Base-by-base conservation (phyloP, 228 moss, liverwort and hornwort species). In the Sphagnum magellanicum region DNA sequence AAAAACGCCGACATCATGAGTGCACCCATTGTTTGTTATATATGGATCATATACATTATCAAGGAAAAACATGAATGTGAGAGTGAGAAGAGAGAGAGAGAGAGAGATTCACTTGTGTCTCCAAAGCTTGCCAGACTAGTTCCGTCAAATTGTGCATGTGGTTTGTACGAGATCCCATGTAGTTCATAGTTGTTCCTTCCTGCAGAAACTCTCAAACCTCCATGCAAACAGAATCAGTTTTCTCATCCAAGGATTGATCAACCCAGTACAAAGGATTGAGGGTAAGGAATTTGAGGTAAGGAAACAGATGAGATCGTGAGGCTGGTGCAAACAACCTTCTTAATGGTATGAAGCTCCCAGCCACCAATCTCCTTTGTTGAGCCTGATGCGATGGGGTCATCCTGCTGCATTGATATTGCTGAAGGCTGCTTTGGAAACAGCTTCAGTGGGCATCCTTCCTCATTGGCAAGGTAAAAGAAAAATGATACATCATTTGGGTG, bases 391-490 rank as follows among this genome's bases (percentile, higher is more conserved):
- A 93, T 86, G 12, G 83, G 86, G 67, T 77, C 78, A 66, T 81
- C 74, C 67, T 78, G 76, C 58, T 32, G 32, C 32, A 32, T 32
- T 32, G 32, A 32, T 32, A 59, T 67, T 67, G 80, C 78, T 55
- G 55, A 8, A 55, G 55, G 8, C 1, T 55, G 55, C 55, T 55
- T 55, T 62, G 89, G 81, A 77, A 79, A 91, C 10, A 93, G 70
- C 51, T 72, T 75, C 69, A 97, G 51, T 7, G 83, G 15, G 61
- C 74, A 71, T 58, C 85, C 83, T 59, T 74, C 78, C 74, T 97
- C 97, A 76, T 93, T 90, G 52, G 89, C 88, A 70, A 97, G 66
- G 69, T 97, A 97, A 81, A 93, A 93, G 60, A 97, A 88, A 17
- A 97, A 76, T 50, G 93, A 89, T 32, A 80, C 83, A 91, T 10